Conservation (phyloP, 1,284 basidiomycete species). For the Nidula niveotomentosa region DNA sequence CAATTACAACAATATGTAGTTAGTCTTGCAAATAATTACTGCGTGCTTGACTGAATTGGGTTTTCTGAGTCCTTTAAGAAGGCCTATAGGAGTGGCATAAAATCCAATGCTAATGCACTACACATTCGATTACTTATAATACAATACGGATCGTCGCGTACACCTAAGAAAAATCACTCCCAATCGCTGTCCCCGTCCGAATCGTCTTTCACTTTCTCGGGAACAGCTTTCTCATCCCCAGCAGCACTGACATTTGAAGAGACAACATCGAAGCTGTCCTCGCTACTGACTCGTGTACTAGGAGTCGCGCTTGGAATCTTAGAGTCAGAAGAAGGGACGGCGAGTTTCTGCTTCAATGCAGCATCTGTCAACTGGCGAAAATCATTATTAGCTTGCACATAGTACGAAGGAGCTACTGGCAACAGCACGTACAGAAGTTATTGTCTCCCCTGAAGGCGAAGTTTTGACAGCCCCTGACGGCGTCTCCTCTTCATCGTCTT, state of each 20-base stretch:
- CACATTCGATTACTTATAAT: too few species aligned
- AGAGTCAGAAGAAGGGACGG: constrained; percentile 21
- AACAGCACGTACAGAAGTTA: neutral
- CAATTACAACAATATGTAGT: neutral
- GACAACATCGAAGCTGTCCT: constrained; percentile 74
- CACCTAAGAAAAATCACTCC: constrained; percentile 41
- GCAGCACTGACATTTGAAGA: constrained; percentile 48
- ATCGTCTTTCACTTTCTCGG: constrained; percentile 29
- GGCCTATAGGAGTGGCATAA: too few species aligned
- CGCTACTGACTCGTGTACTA: constrained; percentile 63
- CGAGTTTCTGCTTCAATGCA: constrained; percentile 8
- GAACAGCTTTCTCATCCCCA: constrained; percentile 18
- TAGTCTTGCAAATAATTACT: neutral
- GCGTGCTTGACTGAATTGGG: neutral
- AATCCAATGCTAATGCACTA: too few species aligned
- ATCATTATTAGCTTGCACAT: neutral
- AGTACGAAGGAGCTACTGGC: neutral
- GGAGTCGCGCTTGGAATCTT: constrained; percentile 35
- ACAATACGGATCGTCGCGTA: too few species aligned
- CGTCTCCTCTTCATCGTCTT: constrained; percentile 61
- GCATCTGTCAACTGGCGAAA: neutral
- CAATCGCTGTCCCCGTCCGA: constrained; percentile 66
- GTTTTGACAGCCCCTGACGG: constrained; percentile 17
- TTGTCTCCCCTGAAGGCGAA: constrained; percentile 10
- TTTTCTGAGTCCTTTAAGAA: too few species aligned